Percentiles rank a stretch among this genome's conserved stretches.
phyloP scores from a whole-genome alignment of 352 stramenopile genomes.

The Phytophthora rubi region DNA sequence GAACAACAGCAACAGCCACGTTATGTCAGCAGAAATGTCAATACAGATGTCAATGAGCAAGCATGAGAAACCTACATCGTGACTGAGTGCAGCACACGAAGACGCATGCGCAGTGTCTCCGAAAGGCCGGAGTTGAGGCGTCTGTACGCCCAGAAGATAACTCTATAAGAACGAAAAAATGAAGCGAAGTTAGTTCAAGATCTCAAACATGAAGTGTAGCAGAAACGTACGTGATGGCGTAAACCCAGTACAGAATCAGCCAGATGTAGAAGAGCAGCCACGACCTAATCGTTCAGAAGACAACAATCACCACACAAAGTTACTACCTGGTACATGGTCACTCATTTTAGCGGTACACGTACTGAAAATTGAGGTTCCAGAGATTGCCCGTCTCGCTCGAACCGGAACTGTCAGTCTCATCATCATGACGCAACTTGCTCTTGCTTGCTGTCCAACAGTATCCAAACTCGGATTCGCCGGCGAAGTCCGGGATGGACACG shows the following conservation, averaged over 20 bases:
- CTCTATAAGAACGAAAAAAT: conserved; percentile 29
- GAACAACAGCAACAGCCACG: neutral
- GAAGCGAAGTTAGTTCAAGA: neutral
- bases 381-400: conserved; percentile 57
- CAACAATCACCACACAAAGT: neutral
- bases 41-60: neutral
- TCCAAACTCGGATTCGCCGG: conserved; percentile 79
- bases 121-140: conserved; percentile 81
- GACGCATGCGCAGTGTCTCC: conserved; percentile 84
- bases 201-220: neutral
- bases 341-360: conserved; percentile 15
- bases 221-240: conserved; percentile 73
- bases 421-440: conserved; percentile 49
- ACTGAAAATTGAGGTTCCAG: conserved; percentile 89
- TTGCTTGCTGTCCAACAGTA: conserved; percentile 87
- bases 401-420: conserved; percentile 15
- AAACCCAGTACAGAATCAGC: conserved; percentile 88
- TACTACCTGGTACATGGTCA: neutral
- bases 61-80: conserved; percentile 68
- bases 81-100: conserved; percentile 88
- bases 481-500: conserved; percentile 73
- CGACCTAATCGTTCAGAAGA: conserved; percentile 44
- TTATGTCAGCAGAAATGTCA: conserved; percentile 6
- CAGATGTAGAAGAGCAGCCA: conserved; percentile 90
- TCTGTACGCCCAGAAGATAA: conserved; percentile 88